Base-by-base conservation (phyloP, 129 eudicot species). In the Gnaphalium uliginosum region DNA sequence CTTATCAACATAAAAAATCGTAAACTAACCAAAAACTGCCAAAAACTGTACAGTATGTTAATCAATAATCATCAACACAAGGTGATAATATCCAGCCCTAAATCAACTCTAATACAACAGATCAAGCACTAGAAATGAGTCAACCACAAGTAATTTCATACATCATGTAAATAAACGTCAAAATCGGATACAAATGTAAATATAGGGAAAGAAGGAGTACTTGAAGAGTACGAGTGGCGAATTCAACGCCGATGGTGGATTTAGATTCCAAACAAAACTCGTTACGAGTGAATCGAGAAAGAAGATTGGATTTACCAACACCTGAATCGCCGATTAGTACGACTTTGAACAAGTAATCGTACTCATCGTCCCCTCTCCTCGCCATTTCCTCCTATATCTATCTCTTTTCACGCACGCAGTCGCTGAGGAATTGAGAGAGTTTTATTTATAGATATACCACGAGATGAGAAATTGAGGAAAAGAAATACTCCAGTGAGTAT, bases 201-300 rank as follows among this genome's bases (percentile, higher is more conserved):
- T 0, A 76, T 66, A 67, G 68, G 39, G 61, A 68, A 21, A 68
- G 68, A 76, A 14, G 8, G 25, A 22, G 69, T 78, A 91, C 97
- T 87, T 91, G 96, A 30, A 91, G 96, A 8, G 97, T 91, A 3
- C 97, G 90, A 29, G 97, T 89, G 66, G 96, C 96, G 88, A 90
- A 90, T 79, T 90, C 96, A n/a, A 90, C 96, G 72, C 96, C 96
- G 63, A 91, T 91, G n/a, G 97, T 91, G 81, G 97, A 91, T 83
- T 91, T 91, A 23, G 97, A 91, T 26, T 91, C 97, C 83, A 91
- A 85, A 66, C 87, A 86, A 79, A 91, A 91, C 81, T 91, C 97
- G 46, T 89, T 91, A 32, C 97, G 69, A 19, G 97, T 91, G 76
- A 91, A 90, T 61, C 96, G 85, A 25, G 82, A 78, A 14, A 78